These are phyloP conservation scores for Pythium dissimile DNA, from an alignment of 352 stramenopile species.

Conservation along the genomic window DNA sequence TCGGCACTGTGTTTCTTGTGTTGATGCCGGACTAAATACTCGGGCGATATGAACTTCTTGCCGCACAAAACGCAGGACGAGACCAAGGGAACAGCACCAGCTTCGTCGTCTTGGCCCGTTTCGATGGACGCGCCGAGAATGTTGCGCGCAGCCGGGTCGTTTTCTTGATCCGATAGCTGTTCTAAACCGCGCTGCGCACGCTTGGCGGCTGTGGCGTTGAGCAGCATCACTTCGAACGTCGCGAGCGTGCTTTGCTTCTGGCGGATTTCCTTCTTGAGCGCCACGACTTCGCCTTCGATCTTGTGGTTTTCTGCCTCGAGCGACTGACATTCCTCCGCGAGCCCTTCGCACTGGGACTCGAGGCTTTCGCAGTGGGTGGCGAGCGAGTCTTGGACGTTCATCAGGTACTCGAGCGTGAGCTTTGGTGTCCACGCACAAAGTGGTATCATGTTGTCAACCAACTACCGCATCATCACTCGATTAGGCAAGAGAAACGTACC, in stretches of 20 bases:
- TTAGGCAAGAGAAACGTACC: slow-evolving; percentile 18
- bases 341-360: slow-evolving; percentile 64
- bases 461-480: no score
- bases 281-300: slow-evolving; percentile 48
- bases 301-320: slow-evolving; percentile 64
- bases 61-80: slow-evolving; percentile 58
- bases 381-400: slow-evolving; percentile 83
- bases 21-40: slow-evolving; percentile 74
- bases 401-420: slow-evolving; percentile 78
- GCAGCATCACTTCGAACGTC: slow-evolving; percentile 77
- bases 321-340: slow-evolving; percentile 54
- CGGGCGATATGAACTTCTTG: slow-evolving; percentile 71
- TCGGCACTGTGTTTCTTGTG: slow-evolving; percentile 54
- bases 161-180: slow-evolving; percentile 11
- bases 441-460: background rate
- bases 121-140: background rate
- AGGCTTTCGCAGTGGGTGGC: slow-evolving; percentile 57
- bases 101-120: slow-evolving; percentile 37
- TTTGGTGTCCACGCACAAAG: no score
- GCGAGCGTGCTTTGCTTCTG: slow-evolving; percentile 81
- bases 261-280: slow-evolving; percentile 73
- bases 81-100: slow-evolving; percentile 20
- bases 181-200: background rate
- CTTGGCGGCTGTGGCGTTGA: slow-evolving; percentile 49
- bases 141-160: slow-evolving; percentile 12